These are phyloP conservation scores for slime mould (Dictyostelium discoideum) DNA, from an alignment of 78 protist genomes.

Conservation along the genomic window dicty_2.7 NC_007088.5:4794001-4794500, in stretches of 20 bases:
- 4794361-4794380: slow-evolving; percentile 2
- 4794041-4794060: neutral
- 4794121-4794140: neutral
- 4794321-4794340: slow-evolving; percentile 83
- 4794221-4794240: slow-evolving; percentile 53
- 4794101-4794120: neutral
- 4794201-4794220: neutral
- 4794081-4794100: slow-evolving; percentile 20
- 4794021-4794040: neutral
- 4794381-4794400: neutral
- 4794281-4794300: slow-evolving; percentile 87
- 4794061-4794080: slow-evolving; percentile 14
- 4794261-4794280: slow-evolving; percentile 75
- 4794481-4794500: neutral
- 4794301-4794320: slow-evolving; percentile 73
- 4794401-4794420: slow-evolving; percentile 14
- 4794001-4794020: neutral
- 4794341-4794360: slow-evolving; percentile 59
- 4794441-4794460: too few species aligned
- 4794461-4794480: too few species aligned
- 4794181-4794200: neutral
- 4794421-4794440: neutral
- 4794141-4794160: neutral
- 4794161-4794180: neutral
- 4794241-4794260: slow-evolving; percentile 33